Base-by-base conservation (phyloP, 139 green algal genomes). In the Penium margaritaceum region DNA sequence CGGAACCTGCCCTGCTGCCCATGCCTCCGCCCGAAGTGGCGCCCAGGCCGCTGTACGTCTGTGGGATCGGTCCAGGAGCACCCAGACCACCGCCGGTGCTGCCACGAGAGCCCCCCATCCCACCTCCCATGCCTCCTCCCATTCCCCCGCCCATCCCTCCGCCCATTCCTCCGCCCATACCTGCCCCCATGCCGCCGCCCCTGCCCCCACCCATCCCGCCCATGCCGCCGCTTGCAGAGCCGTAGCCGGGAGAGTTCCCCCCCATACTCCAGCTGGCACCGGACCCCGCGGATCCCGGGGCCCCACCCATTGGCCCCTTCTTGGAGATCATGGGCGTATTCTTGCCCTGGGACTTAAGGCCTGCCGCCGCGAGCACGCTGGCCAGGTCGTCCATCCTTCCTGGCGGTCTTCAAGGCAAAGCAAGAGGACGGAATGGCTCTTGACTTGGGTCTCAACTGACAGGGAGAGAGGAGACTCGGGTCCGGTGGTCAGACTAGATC, bases 341-440 rank as follows among this genome's bases (percentile, higher is more conserved):
- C 51, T 60, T 60, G 51, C 51, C 51, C 30, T 60, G 51, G 5
- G 51, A 60, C 51, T 60, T 60, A 24, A 60, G 51, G 51, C 51
- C 51, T 24, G 51, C 51, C 29, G 51, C 51, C 24, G 51, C 51
- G 30, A 60, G 51, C 51, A 60, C 51, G 51, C 51, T 60, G 24
- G 51, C 51, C 0, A 60, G 51, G 19, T 60, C 51, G 30, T 60
- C 51, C 51, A 60, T 60, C n/a, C n/a, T n/a, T n/a, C n/a, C n/a
- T n/a, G n/a, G n/a, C n/a, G n/a, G n/a, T n/a, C n/a, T n/a, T n/a
- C n/a, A n/a, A n/a, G n/a, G n/a, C n/a, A n/a, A n/a, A n/a, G n/a
- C n/a, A n/a, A n/a, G n/a, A n/a, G n/a, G n/a, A n/a, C n/a, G n/a
- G n/a, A n/a, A n/a, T n/a, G n/a, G n/a, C n/a, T n/a, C n/a, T n/a